Base-by-base conservation (phyloP, 1,139 yeast species). In the Lodderomyces pseudojiufengensis region DNA sequence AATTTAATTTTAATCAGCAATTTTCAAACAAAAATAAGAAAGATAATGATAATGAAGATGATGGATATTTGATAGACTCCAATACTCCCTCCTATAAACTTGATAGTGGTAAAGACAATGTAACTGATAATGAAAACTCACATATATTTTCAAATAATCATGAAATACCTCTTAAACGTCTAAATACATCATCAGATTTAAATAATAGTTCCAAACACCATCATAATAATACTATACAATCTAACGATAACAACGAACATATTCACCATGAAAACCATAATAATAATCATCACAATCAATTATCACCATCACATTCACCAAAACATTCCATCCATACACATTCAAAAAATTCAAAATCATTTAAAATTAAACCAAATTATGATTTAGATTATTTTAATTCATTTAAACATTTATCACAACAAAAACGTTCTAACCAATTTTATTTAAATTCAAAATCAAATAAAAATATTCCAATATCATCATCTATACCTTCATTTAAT, bases 401-500 rank as follows among this genome's bases (percentile, higher is more conserved):
- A 13, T 5, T 15, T n/a, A 32, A 20, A 6, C 7, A 15, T 3
- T 21, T 15, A 21, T 5, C 31, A 9, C 14, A 16, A 5, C 18
- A 9, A 9, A n/a, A 5, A 23, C 13, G 11, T 28, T 6, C 9
- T 5, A 30, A n/a, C 13, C 25, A 29, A 10, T 13, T n/a, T 11
- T 13, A 6, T 7, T 8, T 8, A 9, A 25, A n/a, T 10, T 9
- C 28, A 25, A 7, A 11, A 7, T 9, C 7, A 13, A n/a, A n/a
- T 25, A 11, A 25, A n/a, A 9, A 9, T 9, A 11, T n/a, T n/a
- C 24, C 28, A n/a, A 8, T 32, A 25, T 9, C 36, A 33, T 22
- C 32, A 15, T 14, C 35, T 9, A 12, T 31, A 16, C 13, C 34
- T 29, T 13, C 30, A 20, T 50, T 61, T 27, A 35, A 46, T 33